Conservation (phyloP, 108 stramenopile genomes). For the Cyclotella cryptica region DNA sequence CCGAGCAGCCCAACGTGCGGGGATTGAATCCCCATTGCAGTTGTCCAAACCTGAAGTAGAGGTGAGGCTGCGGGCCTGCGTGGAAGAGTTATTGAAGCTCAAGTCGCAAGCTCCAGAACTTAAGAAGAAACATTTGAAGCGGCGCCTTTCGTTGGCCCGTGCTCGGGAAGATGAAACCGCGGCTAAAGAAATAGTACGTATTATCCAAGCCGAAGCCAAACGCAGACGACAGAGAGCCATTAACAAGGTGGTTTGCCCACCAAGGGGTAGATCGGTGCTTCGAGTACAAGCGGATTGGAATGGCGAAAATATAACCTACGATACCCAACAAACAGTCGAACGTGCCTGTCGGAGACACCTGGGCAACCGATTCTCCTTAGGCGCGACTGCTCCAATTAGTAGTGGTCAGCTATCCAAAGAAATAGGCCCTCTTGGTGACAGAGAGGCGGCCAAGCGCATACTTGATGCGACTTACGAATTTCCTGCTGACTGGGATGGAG, state of each 20-base stretch:
- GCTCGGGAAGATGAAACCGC: conserved; percentile 3
- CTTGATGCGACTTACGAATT: conserved; percentile 26
- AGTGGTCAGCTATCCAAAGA: conserved; percentile 23
- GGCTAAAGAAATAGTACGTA: neutral
- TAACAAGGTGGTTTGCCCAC: no score
- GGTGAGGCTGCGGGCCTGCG: conserved; percentile 4
- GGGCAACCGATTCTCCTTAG: no score
- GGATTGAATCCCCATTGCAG: neutral
- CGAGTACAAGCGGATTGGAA: neutral
- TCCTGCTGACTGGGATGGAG: conserved; percentile 16
- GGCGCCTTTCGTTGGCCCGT: neutral
- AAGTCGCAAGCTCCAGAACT: conserved; percentile 25
- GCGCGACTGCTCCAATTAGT: no score
- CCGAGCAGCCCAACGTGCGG: neutral
- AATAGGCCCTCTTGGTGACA: conserved; percentile 11
- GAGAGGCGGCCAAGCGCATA: neutral
- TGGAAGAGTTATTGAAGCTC: neutral
- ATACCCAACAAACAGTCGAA: neutral
- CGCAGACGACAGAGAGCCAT: neutral
- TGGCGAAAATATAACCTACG: neutral
- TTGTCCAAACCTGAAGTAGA: neutral
- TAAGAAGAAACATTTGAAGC: neutral
- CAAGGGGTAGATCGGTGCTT: neutral
- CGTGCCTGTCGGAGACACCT: neutral
- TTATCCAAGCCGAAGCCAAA: neutral